Evolutionary conservation across 139 green algal genomes (phyloP).

Genomic region (Chlorella ohadii): DNA sequence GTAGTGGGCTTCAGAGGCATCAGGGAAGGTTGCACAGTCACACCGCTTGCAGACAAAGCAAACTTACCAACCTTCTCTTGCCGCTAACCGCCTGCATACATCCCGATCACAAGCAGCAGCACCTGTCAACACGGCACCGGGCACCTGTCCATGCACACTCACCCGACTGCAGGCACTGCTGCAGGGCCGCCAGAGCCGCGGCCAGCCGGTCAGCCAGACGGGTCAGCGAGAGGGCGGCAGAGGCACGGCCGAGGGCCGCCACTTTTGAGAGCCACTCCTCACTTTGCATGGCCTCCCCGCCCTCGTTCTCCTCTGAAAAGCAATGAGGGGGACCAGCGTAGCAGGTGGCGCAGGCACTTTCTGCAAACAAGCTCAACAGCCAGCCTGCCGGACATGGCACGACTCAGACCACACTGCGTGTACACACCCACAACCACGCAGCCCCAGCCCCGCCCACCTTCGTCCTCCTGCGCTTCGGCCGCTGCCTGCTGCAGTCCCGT

Average conservation of each 20-base stretch:
- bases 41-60: no score
- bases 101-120: no score
- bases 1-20: no score
- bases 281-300: conserved; percentile 55
- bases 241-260: conserved; percentile 68
- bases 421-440: no score
- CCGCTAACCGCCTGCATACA: no score
- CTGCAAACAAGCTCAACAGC: no score
- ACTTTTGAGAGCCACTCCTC: conserved; percentile 70
- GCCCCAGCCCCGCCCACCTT: conserved; percentile 13
- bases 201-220: conserved; percentile 53
- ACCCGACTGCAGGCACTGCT: conserved; percentile 28
- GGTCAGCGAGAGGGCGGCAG: conserved; percentile 49
- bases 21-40: no score
- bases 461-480: conserved; percentile 65
- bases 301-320: conserved; percentile 64
- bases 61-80: no score
- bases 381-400: no score
- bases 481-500: conserved; percentile 61
- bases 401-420: not conserved
- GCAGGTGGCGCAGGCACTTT: no score
- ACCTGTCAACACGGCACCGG: no score
- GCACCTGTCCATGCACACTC: no score
- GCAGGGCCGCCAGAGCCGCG: conserved; percentile 40
- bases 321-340: not conserved